phyloP scores from a whole-genome alignment of 495 filamentous ascomycete species.

The Penicillium goetzii region DNA sequence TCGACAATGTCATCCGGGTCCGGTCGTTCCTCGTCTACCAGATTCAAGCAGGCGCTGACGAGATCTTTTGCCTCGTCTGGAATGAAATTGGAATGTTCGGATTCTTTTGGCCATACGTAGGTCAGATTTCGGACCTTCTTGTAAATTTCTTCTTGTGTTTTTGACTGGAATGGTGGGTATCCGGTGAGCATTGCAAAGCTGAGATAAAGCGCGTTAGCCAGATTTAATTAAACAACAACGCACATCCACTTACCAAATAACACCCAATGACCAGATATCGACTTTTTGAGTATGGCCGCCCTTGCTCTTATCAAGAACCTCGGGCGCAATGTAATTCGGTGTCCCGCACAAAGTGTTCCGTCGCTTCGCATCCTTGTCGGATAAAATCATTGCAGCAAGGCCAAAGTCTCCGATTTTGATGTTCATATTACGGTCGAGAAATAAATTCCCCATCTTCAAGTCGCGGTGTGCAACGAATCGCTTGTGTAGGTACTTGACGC shows the following conservation, averaged over 20 bases:
- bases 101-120: constrained; percentile 76
- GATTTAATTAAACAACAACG: neutral
- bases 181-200: constrained; percentile 89
- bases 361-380: constrained; percentile 79
- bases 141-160: constrained; percentile 85
- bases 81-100: constrained; percentile 49
- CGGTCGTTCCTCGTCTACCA: constrained; percentile 73
- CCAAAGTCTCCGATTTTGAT: constrained; percentile 98
- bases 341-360: constrained; percentile 95
- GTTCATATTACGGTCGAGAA: constrained; percentile 95
- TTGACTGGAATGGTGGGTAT: constrained; percentile 87
- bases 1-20: constrained; percentile 81
- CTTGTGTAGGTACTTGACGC: constrained; percentile 95
- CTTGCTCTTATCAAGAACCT: constrained; percentile 77
- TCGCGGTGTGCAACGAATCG: constrained; percentile 96
- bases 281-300: constrained; percentile 91
- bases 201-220: constrained; percentile 21
- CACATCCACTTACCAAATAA: constrained; percentile 74
- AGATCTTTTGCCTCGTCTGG: constrained; percentile 72
- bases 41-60: constrained; percentile 71
- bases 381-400: constrained; percentile 87
- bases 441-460: constrained; percentile 97
- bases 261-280: constrained; percentile 95
- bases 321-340: constrained; percentile 97
- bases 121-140: constrained; percentile 69